Percentiles rank a stretch among this genome's conserved stretches.
Conservation (phyloP, 2,329 filamentous ascomycete species). For the Chaetomium globosum region DNA sequence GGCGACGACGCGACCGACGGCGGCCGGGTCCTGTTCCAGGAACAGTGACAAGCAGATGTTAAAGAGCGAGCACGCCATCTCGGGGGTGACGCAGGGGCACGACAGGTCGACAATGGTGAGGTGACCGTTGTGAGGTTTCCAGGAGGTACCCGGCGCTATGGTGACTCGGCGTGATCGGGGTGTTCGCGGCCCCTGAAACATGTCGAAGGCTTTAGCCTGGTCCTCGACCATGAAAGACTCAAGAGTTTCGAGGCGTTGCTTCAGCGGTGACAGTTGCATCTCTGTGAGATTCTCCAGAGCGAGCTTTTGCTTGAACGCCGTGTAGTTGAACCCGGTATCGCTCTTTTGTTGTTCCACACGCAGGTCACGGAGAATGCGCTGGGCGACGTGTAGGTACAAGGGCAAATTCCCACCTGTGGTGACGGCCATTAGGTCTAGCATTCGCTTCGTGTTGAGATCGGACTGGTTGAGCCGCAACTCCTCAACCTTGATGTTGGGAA, state of each 20-base stretch:
- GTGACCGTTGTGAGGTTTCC: slow-evolving; percentile 40
- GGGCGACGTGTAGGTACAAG: slow-evolving; percentile 60
- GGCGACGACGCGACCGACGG: slow-evolving; percentile 63
- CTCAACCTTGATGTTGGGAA: slow-evolving; percentile 52
- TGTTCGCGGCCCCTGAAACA: slow-evolving; percentile 4
- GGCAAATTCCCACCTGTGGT: slow-evolving; percentile 47
- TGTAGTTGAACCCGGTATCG: slow-evolving; percentile 52
- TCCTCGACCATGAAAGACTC: slow-evolving; percentile 61
- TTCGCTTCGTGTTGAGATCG: slow-evolving; percentile 59
- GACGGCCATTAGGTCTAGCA: slow-evolving; percentile 64
- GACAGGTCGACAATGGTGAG: slow-evolving; percentile 62
- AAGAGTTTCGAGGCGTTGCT: slow-evolving; percentile 62
- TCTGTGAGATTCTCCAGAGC: slow-evolving; percentile 48
- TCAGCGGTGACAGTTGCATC: slow-evolving; percentile 58
- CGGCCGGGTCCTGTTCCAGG: slow-evolving; percentile 53
- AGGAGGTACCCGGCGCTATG: slow-evolving; percentile 37
- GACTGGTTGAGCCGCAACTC: slow-evolving; percentile 54
- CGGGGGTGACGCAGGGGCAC: slow-evolving; percentile 68
- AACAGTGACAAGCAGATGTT: slow-evolving; percentile 71
- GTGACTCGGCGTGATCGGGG: neutral
- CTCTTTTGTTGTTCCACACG: slow-evolving; percentile 49
- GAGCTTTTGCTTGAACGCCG: slow-evolving; percentile 48
- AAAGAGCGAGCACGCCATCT: slow-evolving; percentile 71
- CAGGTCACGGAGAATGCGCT: slow-evolving; percentile 60
- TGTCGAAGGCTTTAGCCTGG: slow-evolving; percentile 34